Percentiles rank a stretch among this genome's conserved stretches.
Evolutionary conservation across 169 alveolate species (phyloP).

Genomic region (Plasmodium falciparum): DNA sequence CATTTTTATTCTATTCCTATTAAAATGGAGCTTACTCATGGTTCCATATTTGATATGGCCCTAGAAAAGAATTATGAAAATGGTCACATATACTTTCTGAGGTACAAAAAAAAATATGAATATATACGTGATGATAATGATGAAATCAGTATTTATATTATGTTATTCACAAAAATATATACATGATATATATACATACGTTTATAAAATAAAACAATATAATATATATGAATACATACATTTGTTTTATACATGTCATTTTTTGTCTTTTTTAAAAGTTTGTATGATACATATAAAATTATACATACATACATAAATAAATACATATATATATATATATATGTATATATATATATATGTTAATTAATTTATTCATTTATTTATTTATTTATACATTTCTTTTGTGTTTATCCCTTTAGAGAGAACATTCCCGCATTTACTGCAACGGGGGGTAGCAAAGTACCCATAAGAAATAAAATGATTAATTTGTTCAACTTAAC

Average conservation of each 20-base stretch:
- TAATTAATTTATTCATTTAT: background rate
- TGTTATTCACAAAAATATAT: background rate
- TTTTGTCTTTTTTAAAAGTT: too few species aligned
- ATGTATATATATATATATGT: background rate
- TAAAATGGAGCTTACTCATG: slow-evolving; percentile 26
- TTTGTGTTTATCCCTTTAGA: slow-evolving; percentile 23
- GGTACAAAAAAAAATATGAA: slow-evolving; percentile 7
- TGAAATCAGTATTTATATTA: background rate
- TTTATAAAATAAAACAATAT: background rate
- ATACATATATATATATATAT: slow-evolving; percentile 1
- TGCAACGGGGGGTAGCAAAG: slow-evolving; percentile 35
- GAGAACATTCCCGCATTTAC: slow-evolving; percentile 73
- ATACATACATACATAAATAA: background rate
- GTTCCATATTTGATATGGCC: slow-evolving; percentile 41
- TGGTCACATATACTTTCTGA: slow-evolving; percentile 62
- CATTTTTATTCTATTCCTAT: slow-evolving; percentile 54
- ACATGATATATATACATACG: background rate
- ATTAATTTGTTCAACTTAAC: slow-evolving; percentile 48
- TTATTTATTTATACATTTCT: background rate
- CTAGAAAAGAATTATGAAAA: slow-evolving; percentile 60
- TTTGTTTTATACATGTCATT: background rate
- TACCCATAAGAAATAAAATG: slow-evolving; percentile 50
- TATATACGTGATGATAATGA: too few species aligned
- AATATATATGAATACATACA: background rate
- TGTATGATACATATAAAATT: background rate